Evolutionary conservation across 2,329 filamentous ascomycete genomes (phyloP).

Genomic region (Tolypocladium ovalisporum): DNA sequence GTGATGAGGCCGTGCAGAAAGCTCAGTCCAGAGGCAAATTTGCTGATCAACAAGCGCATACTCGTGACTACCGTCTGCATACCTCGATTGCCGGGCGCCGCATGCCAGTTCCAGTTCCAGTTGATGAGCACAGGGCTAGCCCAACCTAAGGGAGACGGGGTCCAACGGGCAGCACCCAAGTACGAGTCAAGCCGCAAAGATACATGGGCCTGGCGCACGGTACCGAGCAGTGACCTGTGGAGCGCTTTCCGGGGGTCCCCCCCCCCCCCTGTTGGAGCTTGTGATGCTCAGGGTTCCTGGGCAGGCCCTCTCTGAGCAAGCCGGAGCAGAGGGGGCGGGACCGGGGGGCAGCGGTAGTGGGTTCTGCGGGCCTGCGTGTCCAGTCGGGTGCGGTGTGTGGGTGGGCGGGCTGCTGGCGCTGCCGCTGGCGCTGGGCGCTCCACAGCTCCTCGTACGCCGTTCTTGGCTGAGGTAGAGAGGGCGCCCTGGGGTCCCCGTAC

Average conservation of each 20-base stretch:
- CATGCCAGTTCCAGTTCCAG: too few relatives aligned
- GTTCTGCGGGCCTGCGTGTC: not conserved
- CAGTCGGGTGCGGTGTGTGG: not conserved
- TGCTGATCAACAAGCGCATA: not conserved
- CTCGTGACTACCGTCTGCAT: not conserved
- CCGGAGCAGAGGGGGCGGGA: not conserved
- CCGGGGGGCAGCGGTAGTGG: not conserved
- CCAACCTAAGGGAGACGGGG: not conserved
- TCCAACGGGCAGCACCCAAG: not conserved
- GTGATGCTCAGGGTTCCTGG: not conserved
- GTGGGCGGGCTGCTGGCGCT: not conserved
- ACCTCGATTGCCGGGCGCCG: not conserved
- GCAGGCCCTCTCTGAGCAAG: not conserved
- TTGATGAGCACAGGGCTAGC: not conserved
- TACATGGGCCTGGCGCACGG: not conserved
- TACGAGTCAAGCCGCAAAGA: slow-evolving; percentile 6
- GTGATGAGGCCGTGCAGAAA: too few relatives aligned
- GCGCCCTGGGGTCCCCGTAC: not conserved
- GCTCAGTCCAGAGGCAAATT: not conserved
- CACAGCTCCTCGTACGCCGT: not conserved
- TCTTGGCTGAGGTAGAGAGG: not conserved
- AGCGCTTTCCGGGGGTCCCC: not conserved
- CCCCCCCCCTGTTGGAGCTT: not conserved
- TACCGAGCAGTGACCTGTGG: slow-evolving; percentile 1
- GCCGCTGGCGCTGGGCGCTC: not conserved